Base-by-base conservation (phyloP, 495 filamentous ascomycete species). In the Thermothielavioides terrestris region DNA sequence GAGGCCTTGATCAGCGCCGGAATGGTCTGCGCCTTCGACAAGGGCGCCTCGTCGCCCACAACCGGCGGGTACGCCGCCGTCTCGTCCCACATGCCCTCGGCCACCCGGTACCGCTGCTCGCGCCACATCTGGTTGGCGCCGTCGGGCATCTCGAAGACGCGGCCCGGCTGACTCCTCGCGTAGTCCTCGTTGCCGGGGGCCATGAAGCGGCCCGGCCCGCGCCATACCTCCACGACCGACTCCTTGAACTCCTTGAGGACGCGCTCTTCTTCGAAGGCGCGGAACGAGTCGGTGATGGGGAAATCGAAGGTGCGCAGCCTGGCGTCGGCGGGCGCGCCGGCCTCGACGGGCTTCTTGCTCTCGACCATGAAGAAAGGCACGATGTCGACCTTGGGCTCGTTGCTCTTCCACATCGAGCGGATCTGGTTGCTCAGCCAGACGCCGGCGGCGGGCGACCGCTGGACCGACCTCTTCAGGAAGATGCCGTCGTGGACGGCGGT, bases 171-270 rank as follows among this genome's bases (percentile, higher is more conserved):
- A 42, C 62, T 68, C 50, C 72, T 77, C 14, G 78, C 82, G 28
- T 78, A 68, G 26, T 94, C 89, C 53, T 89, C 78, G 53, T 79
- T 81, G 28, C 75, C 73, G 6, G 76, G 72, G 32, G 75, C 73
- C 5, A 74, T 63, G 48, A 85, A 80, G 20, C 79, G 77, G 45
- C 83, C 84, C 0, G 86, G 87, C 1, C 89, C 88, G n/a, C 77
- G 75, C 91, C 91, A 97, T 23, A 89, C 80, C 62, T 94, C 86
- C 22, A 96, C 91, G 37, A 95, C 89, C 40, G 84, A 91, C 71
- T 98, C 94, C 71, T 98, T 98, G 76, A 96, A 98, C 61, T 95
- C 88, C 32, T 84, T 86, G 20, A 97, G 69, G 12, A 95, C 84
- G 37, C 92, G 86, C 58, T 97, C 94, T 74, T 98, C 94, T 66